These are phyloP conservation scores for Epicoccum sorghinum DNA, from an alignment of 2,329 filamentous ascomycete species.

Conservation along the genomic window DNA sequence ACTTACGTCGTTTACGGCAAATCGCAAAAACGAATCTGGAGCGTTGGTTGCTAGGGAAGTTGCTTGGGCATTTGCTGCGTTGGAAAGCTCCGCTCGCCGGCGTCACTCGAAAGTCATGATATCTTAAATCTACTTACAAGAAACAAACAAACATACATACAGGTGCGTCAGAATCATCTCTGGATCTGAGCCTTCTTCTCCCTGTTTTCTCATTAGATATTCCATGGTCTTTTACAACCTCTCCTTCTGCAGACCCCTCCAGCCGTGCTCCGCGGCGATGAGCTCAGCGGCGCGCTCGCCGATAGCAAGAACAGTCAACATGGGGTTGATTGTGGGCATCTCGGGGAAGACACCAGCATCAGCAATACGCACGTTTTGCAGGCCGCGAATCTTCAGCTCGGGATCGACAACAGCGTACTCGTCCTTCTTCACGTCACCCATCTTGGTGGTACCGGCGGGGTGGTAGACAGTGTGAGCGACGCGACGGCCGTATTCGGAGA, in stretches of 20 bases:
- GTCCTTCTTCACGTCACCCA: slow-evolving; percentile 76
- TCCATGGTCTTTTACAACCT: slow-evolving; percentile 53
- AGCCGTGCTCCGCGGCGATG: slow-evolving; percentile 75
- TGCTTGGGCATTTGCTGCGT: slow-evolving; percentile 14
- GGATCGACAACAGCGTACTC: slow-evolving; percentile 79
- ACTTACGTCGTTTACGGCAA: slow-evolving; percentile 6
- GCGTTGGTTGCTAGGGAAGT: slow-evolving; percentile 9
- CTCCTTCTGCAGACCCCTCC: slow-evolving; percentile 63
- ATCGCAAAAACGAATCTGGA: not conserved
- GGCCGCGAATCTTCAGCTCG: slow-evolving; percentile 72
- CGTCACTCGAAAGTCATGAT: slow-evolving; percentile 14
- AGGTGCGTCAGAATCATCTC: slow-evolving; percentile 4
- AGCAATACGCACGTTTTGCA: slow-evolving; percentile 77
- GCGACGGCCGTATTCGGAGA: slow-evolving; percentile 79
- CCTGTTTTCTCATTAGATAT: not conserved
- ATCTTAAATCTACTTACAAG: slow-evolving; percentile 16
- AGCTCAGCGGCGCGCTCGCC: slow-evolving; percentile 86
- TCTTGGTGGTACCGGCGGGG: slow-evolving; percentile 87
- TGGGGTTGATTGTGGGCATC: slow-evolving; percentile 86
- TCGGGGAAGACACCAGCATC: slow-evolving; percentile 89
- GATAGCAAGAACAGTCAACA: slow-evolving; percentile 85
- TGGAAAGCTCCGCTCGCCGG: slow-evolving; percentile 14
- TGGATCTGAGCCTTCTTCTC: slow-evolving; percentile 1
- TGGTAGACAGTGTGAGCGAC: slow-evolving; percentile 91
- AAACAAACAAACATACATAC: slow-evolving; percentile 17